Conservation (phyloP, 371 early-diverging fungal genomes). For the Apophysomyces trapeziformis region DNA sequence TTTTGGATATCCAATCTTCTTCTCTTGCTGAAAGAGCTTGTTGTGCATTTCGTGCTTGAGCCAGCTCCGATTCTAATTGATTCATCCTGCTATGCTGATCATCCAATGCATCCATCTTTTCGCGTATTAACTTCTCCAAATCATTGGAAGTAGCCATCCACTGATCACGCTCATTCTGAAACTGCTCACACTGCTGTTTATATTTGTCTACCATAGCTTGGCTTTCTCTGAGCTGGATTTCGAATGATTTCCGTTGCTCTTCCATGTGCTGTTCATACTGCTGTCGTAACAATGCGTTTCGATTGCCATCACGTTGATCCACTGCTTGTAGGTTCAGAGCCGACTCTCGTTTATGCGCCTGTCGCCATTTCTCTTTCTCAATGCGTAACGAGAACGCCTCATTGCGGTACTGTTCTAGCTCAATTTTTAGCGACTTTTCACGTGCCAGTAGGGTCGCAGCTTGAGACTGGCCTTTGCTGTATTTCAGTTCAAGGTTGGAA, state of each 20-base stretch:
- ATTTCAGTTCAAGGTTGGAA: conserved; percentile 35
- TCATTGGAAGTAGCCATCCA: conserved; percentile 36
- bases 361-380: conserved; percentile 40
- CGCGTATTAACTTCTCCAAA: conserved; percentile 43
- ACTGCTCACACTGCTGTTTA: conserved; percentile 25
- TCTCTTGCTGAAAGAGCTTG: conserved; percentile 40
- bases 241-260: conserved; percentile 48
- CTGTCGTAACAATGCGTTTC: conserved; percentile 23
- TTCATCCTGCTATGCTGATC: background rate
- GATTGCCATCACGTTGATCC: conserved; percentile 8
- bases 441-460: conserved; percentile 19
- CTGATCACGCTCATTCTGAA: conserved; percentile 38
- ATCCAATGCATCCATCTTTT: conserved; percentile 43
- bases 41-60: conserved; percentile 26
- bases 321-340: conserved; percentile 33
- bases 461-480: conserved; percentile 32
- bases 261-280: conserved; percentile 50
- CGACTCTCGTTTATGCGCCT: conserved; percentile 37
- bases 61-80: background rate
- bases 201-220: conserved; percentile 42
- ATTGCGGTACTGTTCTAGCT: conserved; percentile 37
- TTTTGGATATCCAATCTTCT: conserved; percentile 46
- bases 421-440: conserved; percentile 25
- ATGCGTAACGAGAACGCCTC: conserved; percentile 29
- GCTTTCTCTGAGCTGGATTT: conserved; percentile 49